These are phyloP conservation scores for Diplotaxis tenuifolia DNA, from an alignment of 345 rosid genomes.

Conservation along the genomic window DNA sequence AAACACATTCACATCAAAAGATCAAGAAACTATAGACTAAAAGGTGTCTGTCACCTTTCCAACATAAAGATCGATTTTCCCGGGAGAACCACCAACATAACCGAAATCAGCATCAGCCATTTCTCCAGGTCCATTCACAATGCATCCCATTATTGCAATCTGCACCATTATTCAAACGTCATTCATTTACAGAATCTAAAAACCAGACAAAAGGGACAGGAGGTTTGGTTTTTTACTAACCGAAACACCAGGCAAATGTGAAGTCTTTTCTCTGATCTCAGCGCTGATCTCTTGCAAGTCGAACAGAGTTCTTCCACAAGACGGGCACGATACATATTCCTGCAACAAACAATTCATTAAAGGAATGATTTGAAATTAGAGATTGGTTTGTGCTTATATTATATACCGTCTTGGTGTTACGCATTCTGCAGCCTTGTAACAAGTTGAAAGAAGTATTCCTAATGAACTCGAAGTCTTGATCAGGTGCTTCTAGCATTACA, in stretches of 20 bases:
- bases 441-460: slow-evolving; percentile 89
- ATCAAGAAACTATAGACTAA: background rate
- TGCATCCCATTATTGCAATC: slow-evolving; percentile 99
- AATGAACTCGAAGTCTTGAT: slow-evolving; percentile 85
- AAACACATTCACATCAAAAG: slow-evolving; percentile 17
- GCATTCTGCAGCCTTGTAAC: slow-evolving; percentile 98
- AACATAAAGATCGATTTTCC: slow-evolving; percentile 91
- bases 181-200: background rate
- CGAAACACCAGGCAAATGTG: slow-evolving; percentile 96
- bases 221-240: slow-evolving; percentile 38
- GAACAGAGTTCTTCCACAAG: slow-evolving; percentile 94
- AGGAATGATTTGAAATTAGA: background rate
- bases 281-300: slow-evolving; percentile 98
- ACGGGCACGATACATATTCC: slow-evolving; percentile 98
- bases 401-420: slow-evolving; percentile 94
- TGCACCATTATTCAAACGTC: slow-evolving; percentile 18
- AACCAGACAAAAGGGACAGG: background rate
- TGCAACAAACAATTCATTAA: slow-evolving; percentile 25
- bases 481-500: slow-evolving; percentile 75
- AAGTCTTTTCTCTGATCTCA: slow-evolving; percentile 82
- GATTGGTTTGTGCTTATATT: slow-evolving; percentile 28
- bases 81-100: slow-evolving; percentile 96
- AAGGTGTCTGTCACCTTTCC: slow-evolving; percentile 79
- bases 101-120: slow-evolving; percentile 99
- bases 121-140: slow-evolving; percentile 98